Conservation (phyloP, 176 grass and related monocot species). For the Oryza glaberrima region DNA sequence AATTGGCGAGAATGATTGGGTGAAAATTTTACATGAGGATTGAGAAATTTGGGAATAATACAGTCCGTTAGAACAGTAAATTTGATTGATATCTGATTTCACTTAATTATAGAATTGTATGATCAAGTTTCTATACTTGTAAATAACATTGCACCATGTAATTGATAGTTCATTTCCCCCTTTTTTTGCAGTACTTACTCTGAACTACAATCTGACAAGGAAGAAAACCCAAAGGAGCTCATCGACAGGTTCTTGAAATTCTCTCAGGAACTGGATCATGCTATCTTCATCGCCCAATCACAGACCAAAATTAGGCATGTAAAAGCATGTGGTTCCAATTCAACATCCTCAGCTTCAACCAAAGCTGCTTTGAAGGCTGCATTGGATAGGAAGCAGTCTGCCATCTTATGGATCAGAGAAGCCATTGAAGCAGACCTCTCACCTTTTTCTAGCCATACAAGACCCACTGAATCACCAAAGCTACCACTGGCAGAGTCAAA, state of each 20-base stretch:
- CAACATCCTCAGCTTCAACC: constrained; percentile 32
- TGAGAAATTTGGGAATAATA: not conserved
- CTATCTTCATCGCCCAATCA: constrained; percentile 62
- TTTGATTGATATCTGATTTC: not conserved
- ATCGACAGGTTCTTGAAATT: constrained; percentile 77
- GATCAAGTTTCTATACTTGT: not conserved
- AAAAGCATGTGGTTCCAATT: constrained; percentile 30
- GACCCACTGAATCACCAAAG: constrained; percentile 28
- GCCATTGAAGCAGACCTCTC: constrained; percentile 73
- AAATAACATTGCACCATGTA: not conserved
- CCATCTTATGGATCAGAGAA: constrained; percentile 76
- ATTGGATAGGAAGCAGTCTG: constrained; percentile 65
- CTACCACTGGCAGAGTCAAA: constrained; percentile 24
- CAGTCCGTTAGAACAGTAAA: not conserved
- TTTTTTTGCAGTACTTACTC: constrained; percentile 60
- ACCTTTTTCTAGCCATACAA: constrained; percentile 48
- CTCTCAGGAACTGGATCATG: constrained; percentile 61
- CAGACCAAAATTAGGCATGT: constrained; percentile 46
- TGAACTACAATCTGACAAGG: constrained; percentile 79
- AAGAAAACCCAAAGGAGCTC: constrained; percentile 66
- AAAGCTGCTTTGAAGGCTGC: constrained; percentile 57
- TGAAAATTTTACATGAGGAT: not conserved
- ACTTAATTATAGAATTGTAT: not conserved
- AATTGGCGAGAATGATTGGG: not conserved
- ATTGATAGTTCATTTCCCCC: not conserved